These are phyloP conservation scores for Micromonas commoda DNA, from an alignment of 139 green algal genomes.

Conservation along the genomic window DNA sequence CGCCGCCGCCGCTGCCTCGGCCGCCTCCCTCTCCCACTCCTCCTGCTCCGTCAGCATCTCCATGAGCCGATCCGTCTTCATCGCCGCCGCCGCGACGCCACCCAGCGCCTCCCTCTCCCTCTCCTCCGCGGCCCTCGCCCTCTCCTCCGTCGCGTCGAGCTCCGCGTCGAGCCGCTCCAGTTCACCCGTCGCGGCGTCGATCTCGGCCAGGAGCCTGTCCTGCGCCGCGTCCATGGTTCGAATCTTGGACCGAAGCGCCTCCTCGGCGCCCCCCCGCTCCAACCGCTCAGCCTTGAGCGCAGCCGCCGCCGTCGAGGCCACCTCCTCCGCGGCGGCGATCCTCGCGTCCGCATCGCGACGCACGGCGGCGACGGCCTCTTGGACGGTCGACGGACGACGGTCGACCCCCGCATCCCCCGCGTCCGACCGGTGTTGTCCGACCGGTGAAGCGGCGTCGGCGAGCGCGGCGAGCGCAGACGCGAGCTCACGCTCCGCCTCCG, in stretches of 20 bases:
- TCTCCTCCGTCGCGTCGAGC: background rate
- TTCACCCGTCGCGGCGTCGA: background rate
- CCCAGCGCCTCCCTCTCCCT: background rate
- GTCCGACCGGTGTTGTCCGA: no score
- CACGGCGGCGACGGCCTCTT: background rate
- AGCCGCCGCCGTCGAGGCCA: no score
- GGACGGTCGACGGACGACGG: no score
- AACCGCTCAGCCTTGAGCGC: background rate
- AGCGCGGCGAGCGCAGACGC: no score
- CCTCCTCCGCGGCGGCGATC: no score
- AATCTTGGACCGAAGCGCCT: background rate
- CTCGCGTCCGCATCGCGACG: background rate
- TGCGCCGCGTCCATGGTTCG: background rate
- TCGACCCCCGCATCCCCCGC: no score
- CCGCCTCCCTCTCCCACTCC: background rate
- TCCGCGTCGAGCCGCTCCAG: background rate
- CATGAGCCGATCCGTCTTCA: background rate
- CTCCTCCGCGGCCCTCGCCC: background rate
- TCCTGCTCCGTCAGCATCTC: background rate
- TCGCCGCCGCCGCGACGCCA: background rate
- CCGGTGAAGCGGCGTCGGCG: no score
- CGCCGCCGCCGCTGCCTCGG: background rate
- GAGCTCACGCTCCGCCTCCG: background rate
- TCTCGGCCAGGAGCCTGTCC: background rate
- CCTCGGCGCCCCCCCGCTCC: background rate